Conservation (phyloP, 768 basidiomycete genomes). For the Trametes coccinea region DNA sequence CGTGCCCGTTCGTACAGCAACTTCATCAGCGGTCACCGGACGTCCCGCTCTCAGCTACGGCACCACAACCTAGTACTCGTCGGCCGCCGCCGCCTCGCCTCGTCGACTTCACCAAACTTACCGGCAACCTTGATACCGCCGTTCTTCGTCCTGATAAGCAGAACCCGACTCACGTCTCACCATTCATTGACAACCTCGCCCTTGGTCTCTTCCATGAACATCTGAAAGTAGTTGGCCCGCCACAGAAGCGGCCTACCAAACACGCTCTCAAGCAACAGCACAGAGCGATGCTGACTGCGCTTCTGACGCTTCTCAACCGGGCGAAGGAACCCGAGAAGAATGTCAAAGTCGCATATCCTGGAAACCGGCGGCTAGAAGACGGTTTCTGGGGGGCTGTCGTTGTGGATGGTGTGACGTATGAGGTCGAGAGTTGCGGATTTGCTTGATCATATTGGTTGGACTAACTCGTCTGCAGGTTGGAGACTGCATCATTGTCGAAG, state of each 20-base stretch:
- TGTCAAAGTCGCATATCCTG: background rate
- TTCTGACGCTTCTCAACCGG: conserved; percentile 8
- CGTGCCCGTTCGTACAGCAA: conserved; percentile 1
- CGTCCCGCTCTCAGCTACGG: background rate
- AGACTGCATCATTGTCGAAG: conserved; percentile 58
- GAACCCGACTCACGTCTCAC: conserved; percentile 62
- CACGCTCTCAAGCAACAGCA: conserved; percentile 1
- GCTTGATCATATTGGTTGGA: background rate
- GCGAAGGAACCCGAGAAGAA: background rate
- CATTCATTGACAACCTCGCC: conserved; percentile 54
- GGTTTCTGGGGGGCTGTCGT: conserved; percentile 36
- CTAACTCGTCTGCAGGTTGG: conserved; percentile 48
- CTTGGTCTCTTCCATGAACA: conserved; percentile 53
- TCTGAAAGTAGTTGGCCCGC: conserved; percentile 54
- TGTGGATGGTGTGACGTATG: conserved; percentile 46
- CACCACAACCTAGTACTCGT: background rate
- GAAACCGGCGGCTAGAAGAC: conserved; percentile 9
- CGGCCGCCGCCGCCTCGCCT: background rate
- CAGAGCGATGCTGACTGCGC: background rate
- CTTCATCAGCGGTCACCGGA: background rate
- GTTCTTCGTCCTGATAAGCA: conserved; percentile 58
- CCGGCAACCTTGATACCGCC: conserved; percentile 50
- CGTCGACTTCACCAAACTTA: conserved; percentile 10
- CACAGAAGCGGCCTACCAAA: conserved; percentile 27
- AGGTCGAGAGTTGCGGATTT: conserved; percentile 15